phyloP scores from a whole-genome alignment of 2,329 filamentous ascomycete species.

The Aspergillus tubingensis region DNA sequence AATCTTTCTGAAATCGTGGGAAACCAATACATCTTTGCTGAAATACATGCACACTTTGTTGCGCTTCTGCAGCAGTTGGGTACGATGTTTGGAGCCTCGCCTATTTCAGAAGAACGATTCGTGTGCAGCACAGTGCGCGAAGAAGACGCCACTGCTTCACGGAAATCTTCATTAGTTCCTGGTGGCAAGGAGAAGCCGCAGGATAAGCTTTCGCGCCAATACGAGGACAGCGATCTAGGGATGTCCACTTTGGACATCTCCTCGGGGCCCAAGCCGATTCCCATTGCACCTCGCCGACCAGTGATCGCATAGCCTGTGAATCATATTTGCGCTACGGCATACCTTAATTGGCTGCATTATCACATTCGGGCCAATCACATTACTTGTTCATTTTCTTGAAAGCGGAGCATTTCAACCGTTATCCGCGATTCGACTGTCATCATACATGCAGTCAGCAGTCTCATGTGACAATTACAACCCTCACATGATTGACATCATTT shows the following conservation, averaged over 20 bases:
- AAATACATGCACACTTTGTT: constrained; percentile 58
- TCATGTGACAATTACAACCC: background rate
- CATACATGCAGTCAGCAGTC: background rate
- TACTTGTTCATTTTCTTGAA: background rate
- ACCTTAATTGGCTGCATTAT: background rate
- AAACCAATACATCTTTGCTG: constrained; percentile 60
- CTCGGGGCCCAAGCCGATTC: constrained; percentile 40
- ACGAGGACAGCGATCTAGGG: constrained; percentile 34
- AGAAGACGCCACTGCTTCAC: constrained; percentile 23
- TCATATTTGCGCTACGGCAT: background rate
- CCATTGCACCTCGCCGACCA: constrained; percentile 38
- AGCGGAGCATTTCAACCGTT: background rate
- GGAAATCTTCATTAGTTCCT: constrained; percentile 27
- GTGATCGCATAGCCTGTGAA: constrained; percentile 35
- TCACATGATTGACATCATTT: constrained; percentile 4
- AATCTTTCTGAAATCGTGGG: constrained; percentile 62
- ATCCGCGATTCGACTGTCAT: background rate
- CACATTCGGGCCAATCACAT: background rate
- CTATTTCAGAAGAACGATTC: constrained; percentile 45
- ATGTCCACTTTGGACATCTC: constrained; percentile 37
- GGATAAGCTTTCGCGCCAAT: constrained; percentile 21
- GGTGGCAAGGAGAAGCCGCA: constrained; percentile 21
- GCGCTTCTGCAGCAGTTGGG: constrained; percentile 51
- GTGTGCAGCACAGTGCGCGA: constrained; percentile 43
- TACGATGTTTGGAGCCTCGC: constrained; percentile 47